Conservation (phyloP, 352 stramenopile species). For the Pythium coloratum region DNA sequence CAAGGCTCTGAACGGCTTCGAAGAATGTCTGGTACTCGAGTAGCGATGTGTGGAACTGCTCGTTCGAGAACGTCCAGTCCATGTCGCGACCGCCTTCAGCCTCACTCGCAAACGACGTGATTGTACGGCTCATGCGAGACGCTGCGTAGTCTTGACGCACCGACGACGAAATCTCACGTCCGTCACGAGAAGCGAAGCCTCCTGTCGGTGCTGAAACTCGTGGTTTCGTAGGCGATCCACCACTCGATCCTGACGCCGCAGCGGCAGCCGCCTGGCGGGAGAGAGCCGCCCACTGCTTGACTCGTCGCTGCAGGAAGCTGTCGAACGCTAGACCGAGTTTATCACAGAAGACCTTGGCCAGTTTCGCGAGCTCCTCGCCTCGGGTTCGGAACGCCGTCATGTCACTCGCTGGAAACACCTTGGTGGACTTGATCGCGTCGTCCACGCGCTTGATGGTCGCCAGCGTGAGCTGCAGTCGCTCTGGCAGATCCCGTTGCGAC, state of each 20-base stretch:
- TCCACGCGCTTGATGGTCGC: constrained; percentile 47
- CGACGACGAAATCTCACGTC: constrained; percentile 11
- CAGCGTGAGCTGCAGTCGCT: constrained; percentile 39
- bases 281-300: constrained; percentile 39
- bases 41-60: constrained; percentile 49
- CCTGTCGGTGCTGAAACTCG: constrained; percentile 18
- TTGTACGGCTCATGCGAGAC: constrained; percentile 36
- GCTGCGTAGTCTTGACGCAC: constrained; percentile 7
- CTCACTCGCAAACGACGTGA: constrained; percentile 40
- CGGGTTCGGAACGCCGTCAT: constrained; percentile 60
- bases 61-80: constrained; percentile 68
- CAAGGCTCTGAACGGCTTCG: constrained; percentile 41
- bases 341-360: constrained; percentile 48
- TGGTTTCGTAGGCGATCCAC: constrained; percentile 16
- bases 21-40: constrained; percentile 51
- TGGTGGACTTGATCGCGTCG: constrained; percentile 58
- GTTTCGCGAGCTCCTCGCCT: constrained; percentile 51
- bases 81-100: constrained; percentile 38
- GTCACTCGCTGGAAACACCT: constrained; percentile 56
- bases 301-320: constrained; percentile 47
- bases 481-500: constrained; percentile 26
- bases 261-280: constrained; percentile 18
- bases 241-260: constrained; percentile 8
- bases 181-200: constrained; percentile 13
- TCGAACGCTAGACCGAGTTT: constrained; percentile 60